Percentiles rank a stretch among this genome's conserved stretches.
Conservation (phyloP, 495 filamentous ascomycete genomes). For the Penicillium manginii region DNA sequence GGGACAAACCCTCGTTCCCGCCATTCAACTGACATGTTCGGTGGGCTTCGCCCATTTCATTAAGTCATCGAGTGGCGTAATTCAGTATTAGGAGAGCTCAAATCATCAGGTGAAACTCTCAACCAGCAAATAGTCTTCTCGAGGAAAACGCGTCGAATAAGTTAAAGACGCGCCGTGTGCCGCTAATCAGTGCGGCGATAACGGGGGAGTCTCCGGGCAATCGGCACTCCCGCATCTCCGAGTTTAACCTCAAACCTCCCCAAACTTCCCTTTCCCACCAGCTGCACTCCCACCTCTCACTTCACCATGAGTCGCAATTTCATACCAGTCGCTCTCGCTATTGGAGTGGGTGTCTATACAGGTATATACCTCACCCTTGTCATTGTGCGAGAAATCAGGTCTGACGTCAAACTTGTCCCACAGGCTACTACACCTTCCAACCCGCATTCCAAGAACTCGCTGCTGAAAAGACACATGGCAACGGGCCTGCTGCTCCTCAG, state of each 20-base stretch:
- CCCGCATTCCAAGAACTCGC: slow-evolving; percentile 31
- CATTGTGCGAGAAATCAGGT: not conserved
- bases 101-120: not conserved
- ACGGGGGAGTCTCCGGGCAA: slow-evolving; percentile 12
- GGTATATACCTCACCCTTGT: slow-evolving; percentile 24
- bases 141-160: slow-evolving; percentile 36
- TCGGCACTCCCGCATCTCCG: slow-evolving; percentile 14
- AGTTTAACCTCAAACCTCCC: not conserved
- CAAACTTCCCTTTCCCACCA: not conserved
- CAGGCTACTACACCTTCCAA: slow-evolving; percentile 39
- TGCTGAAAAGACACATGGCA: slow-evolving; percentile 16
- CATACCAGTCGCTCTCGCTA: slow-evolving; percentile 41
- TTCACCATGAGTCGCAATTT: slow-evolving; percentile 47
- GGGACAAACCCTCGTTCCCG: slow-evolving; percentile 64
- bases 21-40: slow-evolving; percentile 61
- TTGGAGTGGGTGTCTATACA: slow-evolving; percentile 45
- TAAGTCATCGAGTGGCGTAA: slow-evolving; percentile 33
- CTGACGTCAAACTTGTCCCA: slow-evolving; percentile 25
- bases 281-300: not conserved
- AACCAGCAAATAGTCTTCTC: not conserved
- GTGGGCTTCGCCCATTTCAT: slow-evolving; percentile 47
- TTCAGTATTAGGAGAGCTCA: not conserved
- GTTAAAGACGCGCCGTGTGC: slow-evolving; percentile 23
- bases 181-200: slow-evolving; percentile 20
- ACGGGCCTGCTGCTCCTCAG: slow-evolving; percentile 4